These are phyloP conservation scores for Cyclospora cayetanensis DNA, from an alignment of 169 alveolate species.

Conservation along the genomic window DNA sequence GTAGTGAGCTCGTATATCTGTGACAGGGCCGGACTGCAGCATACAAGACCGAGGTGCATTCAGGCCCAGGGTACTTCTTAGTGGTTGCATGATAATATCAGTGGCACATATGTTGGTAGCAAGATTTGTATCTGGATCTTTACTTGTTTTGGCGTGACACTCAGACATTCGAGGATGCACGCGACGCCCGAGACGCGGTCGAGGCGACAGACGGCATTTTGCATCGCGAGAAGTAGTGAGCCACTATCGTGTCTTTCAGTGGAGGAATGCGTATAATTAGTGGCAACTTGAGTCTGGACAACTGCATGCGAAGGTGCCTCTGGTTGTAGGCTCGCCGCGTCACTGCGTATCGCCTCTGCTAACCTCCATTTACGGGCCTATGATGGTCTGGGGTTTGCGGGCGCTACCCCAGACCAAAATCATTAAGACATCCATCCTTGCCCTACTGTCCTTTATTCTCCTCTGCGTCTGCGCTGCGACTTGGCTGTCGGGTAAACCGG, in stretches of 20 bases:
- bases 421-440: constrained; percentile 15
- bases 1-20: constrained; percentile 26
- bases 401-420: background rate
- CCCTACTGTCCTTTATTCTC: constrained; percentile 34
- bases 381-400: background rate
- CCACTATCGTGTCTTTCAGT: background rate
- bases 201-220: constrained; percentile 60
- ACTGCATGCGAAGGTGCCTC: constrained; percentile 61
- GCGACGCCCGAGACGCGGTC: constrained; percentile 57
- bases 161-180: constrained; percentile 47
- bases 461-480: constrained; percentile 64
- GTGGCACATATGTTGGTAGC: no score
- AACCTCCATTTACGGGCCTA: background rate
- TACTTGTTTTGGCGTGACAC: background rate
- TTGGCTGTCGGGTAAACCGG: constrained; percentile 57
- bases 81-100: no score
- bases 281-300: no score
- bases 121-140: background rate
- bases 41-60: no score
- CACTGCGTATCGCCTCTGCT: constrained; percentile 54
- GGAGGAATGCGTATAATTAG: no score
- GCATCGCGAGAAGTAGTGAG: constrained; percentile 61
- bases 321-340: constrained; percentile 61
- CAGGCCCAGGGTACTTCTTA: no score
- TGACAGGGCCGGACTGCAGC: no score